A percentile compares a stretch with the other conserved stretches of the same genome.
These are phyloP conservation scores for Rhodomyrtus psidioides DNA, from an alignment of 441 rosid genomes.

Conservation along the genomic window DNA sequence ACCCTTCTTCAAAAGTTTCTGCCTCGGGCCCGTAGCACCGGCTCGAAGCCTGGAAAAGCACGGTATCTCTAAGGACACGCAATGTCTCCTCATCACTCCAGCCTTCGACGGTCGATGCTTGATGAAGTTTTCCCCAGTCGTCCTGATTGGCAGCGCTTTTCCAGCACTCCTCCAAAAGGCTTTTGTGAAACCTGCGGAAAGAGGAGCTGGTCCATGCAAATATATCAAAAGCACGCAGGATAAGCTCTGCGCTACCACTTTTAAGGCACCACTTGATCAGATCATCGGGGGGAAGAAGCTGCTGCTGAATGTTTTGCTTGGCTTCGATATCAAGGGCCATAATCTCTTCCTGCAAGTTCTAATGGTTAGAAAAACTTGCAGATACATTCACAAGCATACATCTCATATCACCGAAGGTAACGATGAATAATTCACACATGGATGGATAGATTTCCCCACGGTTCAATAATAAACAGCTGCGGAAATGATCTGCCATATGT, in stretches of 20 bases:
- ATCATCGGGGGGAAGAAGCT: conserved; percentile 61
- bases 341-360: conserved; percentile 56
- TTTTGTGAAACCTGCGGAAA: conserved; percentile 55
- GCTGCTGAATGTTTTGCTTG: conserved; percentile 22
- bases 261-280: conserved; percentile 63
- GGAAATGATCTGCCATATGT: neutral
- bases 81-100: conserved; percentile 85
- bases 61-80: conserved; percentile 48
- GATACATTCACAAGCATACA: neutral
- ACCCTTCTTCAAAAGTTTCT: conserved; percentile 63
- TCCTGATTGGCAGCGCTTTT: conserved; percentile 72
- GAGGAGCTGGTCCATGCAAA: conserved; percentile 89
- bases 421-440: neutral
- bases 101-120: conserved; percentile 57
- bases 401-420: neutral
- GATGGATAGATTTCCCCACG: neutral
- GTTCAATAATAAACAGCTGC: neutral
- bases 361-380: neutral
- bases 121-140: conserved; percentile 65
- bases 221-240: conserved; percentile 65
- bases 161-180: conserved; percentile 86
- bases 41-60: conserved; percentile 70
- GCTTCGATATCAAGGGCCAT: conserved; percentile 21
- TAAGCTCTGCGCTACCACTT: conserved; percentile 38
- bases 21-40: conserved; percentile 64